Conservation (phyloP, 305 asterid species). For the Salvia sclarea region DNA sequence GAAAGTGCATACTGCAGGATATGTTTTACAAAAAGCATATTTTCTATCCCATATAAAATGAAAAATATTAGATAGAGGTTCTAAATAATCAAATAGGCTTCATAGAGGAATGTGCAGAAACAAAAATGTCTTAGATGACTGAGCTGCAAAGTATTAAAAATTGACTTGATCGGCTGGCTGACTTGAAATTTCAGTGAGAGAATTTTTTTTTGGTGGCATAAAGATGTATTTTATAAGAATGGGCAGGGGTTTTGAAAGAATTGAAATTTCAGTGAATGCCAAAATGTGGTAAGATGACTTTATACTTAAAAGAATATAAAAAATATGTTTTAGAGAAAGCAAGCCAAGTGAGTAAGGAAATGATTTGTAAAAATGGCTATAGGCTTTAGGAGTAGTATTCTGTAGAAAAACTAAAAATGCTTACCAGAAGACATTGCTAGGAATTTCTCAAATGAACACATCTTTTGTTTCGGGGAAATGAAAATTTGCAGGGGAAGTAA, state of each 20-base stretch:
- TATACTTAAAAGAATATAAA: neutral
- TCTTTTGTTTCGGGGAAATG: neutral
- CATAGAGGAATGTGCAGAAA: neutral
- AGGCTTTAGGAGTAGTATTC: neutral
- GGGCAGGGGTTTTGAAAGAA: neutral
- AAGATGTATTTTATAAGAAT: neutral
- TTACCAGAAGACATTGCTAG: neutral
- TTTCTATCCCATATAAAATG: neutral
- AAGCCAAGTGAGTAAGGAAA: neutral
- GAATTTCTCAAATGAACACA: neutral
- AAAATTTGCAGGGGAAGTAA: neutral
- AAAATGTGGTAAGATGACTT: no score
- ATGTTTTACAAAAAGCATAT: neutral
- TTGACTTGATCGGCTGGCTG: neutral
- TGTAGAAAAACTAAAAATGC: neutral
- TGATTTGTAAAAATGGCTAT: no score
- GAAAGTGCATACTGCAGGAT: neutral
- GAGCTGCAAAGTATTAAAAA: neutral
- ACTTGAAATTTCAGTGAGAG: neutral
- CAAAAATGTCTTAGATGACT: neutral
- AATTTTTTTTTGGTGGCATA: neutral
- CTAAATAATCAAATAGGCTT: neutral
- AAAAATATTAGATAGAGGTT: neutral
- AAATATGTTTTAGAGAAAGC: neutral
- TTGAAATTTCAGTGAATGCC: conserved; percentile 12